Evolutionary conservation across 768 basidiomycete species (phyloP).

Genomic region (Lactarius deliciosus): DNA sequence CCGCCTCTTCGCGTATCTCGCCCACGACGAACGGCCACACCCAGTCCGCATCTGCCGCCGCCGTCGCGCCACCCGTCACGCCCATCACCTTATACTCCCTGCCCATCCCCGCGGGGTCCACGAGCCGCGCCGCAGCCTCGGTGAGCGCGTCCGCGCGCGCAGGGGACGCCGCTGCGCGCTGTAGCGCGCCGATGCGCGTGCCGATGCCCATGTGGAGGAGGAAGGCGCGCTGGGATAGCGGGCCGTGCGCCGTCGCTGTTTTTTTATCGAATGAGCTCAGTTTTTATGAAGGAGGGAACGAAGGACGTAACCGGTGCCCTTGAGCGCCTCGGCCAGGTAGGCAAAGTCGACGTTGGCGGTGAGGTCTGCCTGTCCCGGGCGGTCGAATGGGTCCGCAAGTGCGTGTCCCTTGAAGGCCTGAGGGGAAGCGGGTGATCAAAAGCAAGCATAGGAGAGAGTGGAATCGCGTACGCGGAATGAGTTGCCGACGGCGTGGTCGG

Average conservation of each 20-base stretch:
- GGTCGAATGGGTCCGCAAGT: slow-evolving; percentile 79
- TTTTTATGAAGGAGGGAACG: not conserved
- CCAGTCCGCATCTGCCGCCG: slow-evolving; percentile 10
- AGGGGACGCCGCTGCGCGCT: slow-evolving; percentile 47
- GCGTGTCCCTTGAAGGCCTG: slow-evolving; percentile 91
- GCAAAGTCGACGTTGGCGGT: slow-evolving; percentile 98
- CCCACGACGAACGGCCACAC: slow-evolving; percentile 34
- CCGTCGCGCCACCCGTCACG: slow-evolving; percentile 35
- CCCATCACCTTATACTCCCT: slow-evolving; percentile 82
- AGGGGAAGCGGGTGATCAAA: not conserved
- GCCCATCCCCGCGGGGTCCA: slow-evolving; percentile 85
- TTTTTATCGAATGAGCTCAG: not conserved
- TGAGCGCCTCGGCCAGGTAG: slow-evolving; percentile 76
- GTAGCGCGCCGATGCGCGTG: slow-evolving; percentile 61
- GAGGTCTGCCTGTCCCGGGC: slow-evolving; percentile 86
- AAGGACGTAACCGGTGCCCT: slow-evolving; percentile 57
- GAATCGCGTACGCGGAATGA: slow-evolving; percentile 71
- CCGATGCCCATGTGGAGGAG: slow-evolving; percentile 74
- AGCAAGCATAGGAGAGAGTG: not conserved
- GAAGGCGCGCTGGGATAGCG: slow-evolving; percentile 75
- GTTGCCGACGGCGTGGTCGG: slow-evolving; percentile 59
- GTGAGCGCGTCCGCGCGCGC: slow-evolving; percentile 55
- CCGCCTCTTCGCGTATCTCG: slow-evolving; percentile 3
- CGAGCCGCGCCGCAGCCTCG: slow-evolving; percentile 64
- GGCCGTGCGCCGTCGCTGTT: slow-evolving; percentile 56